Percentiles rank a stretch among this genome's conserved stretches.
phyloP scores from a whole-genome alignment of 345 rosid genomes.

The Sonneratia caseolaris region DNA sequence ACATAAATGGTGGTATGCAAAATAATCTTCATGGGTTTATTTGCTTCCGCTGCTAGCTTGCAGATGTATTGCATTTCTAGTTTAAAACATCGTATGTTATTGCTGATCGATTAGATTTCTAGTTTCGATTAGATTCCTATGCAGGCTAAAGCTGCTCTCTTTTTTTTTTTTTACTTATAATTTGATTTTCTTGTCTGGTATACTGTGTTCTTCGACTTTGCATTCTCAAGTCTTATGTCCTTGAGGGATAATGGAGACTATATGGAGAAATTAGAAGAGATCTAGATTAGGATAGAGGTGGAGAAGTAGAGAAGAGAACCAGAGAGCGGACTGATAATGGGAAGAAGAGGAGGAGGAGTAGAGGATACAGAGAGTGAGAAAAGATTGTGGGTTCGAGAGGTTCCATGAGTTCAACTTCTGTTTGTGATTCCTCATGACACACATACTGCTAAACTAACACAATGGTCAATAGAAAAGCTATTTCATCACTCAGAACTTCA shows the following conservation, averaged over 20 bases:
- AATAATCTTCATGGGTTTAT: not conserved
- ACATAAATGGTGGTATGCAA: too few species aligned
- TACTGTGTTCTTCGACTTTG: not conserved
- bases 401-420: not conserved
- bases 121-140: not conserved
- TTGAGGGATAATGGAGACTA: not conserved
- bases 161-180: not conserved
- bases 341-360: not conserved
- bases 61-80: too few species aligned
- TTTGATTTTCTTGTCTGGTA: not conserved
- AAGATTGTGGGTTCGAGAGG: not conserved
- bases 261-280: not conserved
- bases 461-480: not conserved
- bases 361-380: too few species aligned
- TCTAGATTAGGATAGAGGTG: not conserved
- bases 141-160: not conserved
- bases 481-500: not conserved
- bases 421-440: not conserved
- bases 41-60: not conserved
- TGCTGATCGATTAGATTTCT: too few species aligned
- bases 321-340: too few species aligned
- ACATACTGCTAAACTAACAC: not conserved
- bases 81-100: too few species aligned
- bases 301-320: not conserved
- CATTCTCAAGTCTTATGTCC: not conserved